Evolutionary conservation across 1,139 yeast species (phyloP).

Genomic region (Magnusiomyces sp.): DNA sequence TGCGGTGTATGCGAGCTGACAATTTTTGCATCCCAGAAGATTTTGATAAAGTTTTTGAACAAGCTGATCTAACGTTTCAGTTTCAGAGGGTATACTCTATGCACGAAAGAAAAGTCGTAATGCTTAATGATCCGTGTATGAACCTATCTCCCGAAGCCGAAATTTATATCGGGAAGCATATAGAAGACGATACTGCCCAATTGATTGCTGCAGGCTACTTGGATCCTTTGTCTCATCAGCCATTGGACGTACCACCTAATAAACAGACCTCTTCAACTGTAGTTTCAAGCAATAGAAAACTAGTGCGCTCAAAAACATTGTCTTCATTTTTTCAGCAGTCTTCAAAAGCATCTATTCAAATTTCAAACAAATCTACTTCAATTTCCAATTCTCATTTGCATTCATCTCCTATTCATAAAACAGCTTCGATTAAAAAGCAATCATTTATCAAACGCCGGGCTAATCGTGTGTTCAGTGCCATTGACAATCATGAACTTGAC

Average conservation of each 20-base stretch:
- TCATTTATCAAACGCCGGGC: no score
- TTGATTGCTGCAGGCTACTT: slow-evolving; percentile 56
- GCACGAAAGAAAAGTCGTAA: slow-evolving; percentile 36
- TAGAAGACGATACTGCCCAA: slow-evolving; percentile 39
- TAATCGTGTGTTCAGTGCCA: no score
- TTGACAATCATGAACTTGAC: no score
- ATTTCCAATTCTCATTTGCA: no score
- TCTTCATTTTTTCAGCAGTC: no score
- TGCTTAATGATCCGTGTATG: slow-evolving; percentile 49
- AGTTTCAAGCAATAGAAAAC: no score
- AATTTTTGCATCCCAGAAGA: slow-evolving; percentile 48
- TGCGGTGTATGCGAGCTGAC: slow-evolving; percentile 52
- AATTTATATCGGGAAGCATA: slow-evolving; percentile 54
- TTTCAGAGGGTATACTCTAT: slow-evolving; percentile 86
- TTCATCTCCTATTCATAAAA: no score
- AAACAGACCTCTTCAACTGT: no score
- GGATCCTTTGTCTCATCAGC: slow-evolving; percentile 53
- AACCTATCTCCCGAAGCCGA: slow-evolving; percentile 34
- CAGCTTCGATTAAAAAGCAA: no score
- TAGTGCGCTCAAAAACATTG: no score
- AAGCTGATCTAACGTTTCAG: slow-evolving; percentile 75
- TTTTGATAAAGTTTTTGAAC: slow-evolving; percentile 51
- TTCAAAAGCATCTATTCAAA: no score
- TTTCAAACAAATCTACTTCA: no score
- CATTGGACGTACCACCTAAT: neutral